Base-by-base conservation (phyloP, 176 grass and related monocot genomes). In the Aegilops umbellulata region DNA sequence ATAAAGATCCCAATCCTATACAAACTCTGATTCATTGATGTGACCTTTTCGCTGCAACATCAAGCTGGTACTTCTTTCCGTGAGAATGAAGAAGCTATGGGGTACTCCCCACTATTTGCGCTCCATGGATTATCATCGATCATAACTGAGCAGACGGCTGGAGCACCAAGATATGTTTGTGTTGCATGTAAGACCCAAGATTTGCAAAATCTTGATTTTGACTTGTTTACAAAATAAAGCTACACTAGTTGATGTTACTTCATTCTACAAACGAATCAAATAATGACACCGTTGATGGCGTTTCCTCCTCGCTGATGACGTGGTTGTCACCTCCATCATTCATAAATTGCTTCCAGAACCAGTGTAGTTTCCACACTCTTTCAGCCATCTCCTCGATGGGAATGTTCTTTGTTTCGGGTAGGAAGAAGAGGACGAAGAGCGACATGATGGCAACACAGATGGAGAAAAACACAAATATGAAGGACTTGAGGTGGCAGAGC, bases 401-500 rank as follows among this genome's bases (percentile, higher is more conserved):
- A 19, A 80, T 3, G 23, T 80, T 80, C 23, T 80, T 76, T 2
- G 72, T 76, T 6, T 76, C 72, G 2, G 72, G 72, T 2, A 53
- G 44, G 44, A 76, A 76, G 1, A 76, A 17, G 8, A 51, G 42
- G 25, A 76, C 16, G 44, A 76, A 76, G 25, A 76, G 25, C 72
- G 36, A 80, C 78, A 80, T 80, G 36, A 65, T 16, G 8, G 62
- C 20, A 3, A 44, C 35, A 44, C 60, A 65, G 15, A 19, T 4
- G 3, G 63, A 67, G 65, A n/a, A 89, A 25, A 89, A 83, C 72
- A 73, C 46, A 65, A 89, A 89, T 10, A 89, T 78, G 42, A 47
- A 24, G 51, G 60, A 79, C 60, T 67, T 77, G 71, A 89, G 80
- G 24, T n/a, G 87, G 74, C 87, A 89, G 5, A 89, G 87, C 31